These are phyloP conservation scores for Mycocentrospora acerina DNA, from an alignment of 2,329 filamentous ascomycete genomes.

Conservation along the genomic window DNA sequence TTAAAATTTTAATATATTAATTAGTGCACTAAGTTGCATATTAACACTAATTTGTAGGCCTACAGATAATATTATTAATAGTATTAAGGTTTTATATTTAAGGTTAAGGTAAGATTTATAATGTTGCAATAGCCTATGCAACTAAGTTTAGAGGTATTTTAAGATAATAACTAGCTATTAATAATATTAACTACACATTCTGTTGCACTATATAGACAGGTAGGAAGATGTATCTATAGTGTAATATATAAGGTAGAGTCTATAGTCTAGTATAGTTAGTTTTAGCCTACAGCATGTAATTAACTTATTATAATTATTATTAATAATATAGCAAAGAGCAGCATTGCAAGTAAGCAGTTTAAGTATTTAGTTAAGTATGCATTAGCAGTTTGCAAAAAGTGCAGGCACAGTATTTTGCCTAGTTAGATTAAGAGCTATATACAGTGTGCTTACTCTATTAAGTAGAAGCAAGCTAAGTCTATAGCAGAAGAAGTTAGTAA, in stretches of 20 bases:
- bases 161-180: conserved; percentile 1
- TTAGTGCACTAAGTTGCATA: not conserved
- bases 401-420: not conserved
- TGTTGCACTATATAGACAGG: no score
- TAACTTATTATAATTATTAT: not conserved
- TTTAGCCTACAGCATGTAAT: no score
- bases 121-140: not conserved
- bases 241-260: not conserved
- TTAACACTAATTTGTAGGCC: not conserved
- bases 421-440: conserved; percentile 1
- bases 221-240: not conserved
- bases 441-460: not conserved
- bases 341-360: not conserved
- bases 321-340: not conserved
- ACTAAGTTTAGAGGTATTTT: conserved; percentile 4
- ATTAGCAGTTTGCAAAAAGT: not conserved
- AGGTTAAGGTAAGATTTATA: conserved; percentile 2
- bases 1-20: not conserved
- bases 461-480: conserved; percentile 1
- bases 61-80: conserved; percentile 1
- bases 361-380: conserved; percentile 1
- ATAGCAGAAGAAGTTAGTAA: conserved; percentile 1
- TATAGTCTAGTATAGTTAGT: not conserved
- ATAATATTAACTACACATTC: no score
- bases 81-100: conserved; percentile 5